Evolutionary conservation across 371 early-diverging fungal genomes (phyloP).

Genomic region (Rhizopus stolonifer): DNA sequence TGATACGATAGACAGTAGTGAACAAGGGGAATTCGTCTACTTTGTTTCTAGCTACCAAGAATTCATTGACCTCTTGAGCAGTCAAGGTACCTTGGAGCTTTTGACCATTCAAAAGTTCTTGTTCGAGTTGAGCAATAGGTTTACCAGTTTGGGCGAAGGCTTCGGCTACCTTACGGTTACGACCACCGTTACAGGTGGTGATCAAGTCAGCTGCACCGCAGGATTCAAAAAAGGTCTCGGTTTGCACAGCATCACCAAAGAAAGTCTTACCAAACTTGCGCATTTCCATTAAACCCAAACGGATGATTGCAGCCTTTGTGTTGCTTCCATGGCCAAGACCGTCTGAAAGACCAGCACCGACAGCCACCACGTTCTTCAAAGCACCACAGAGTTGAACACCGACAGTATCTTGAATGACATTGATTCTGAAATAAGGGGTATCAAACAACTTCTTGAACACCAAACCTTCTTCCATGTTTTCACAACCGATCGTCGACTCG

Average conservation of each 20-base stretch:
- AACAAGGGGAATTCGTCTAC: constrained; percentile 81
- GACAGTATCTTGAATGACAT: constrained; percentile 80
- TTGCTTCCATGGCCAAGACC: constrained; percentile 90
- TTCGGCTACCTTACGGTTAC: constrained; percentile 91
- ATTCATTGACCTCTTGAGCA: constrained; percentile 84
- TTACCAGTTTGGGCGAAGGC: constrained; percentile 82
- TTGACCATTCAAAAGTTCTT: constrained; percentile 90
- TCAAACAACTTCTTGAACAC: constrained; percentile 82
- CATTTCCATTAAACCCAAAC: constrained; percentile 96
- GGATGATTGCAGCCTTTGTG: constrained; percentile 96
- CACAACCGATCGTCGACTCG: constrained; percentile 94
- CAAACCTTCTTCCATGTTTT: constrained; percentile 66
- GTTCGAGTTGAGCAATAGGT: constrained; percentile 83
- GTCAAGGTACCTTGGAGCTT: constrained; percentile 97
- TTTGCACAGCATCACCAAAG: constrained; percentile 70
- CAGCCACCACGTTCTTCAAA: constrained; percentile 98
- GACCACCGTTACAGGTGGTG: constrained; percentile 92
- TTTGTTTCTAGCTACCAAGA: constrained; percentile 65
- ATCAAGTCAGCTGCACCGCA: constrained; percentile 92
- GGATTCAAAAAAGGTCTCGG: constrained; percentile 93
- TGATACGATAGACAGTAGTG: constrained; percentile 84
- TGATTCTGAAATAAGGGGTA: constrained; percentile 86
- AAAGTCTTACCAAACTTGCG: constrained; percentile 86
- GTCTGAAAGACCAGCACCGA: constrained; percentile 96
- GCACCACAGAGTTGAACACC: constrained; percentile 98